These are phyloP conservation scores for Cladosporium sp. DNA, from an alignment of 2,329 filamentous ascomycete genomes.

Conservation along the genomic window DNA sequence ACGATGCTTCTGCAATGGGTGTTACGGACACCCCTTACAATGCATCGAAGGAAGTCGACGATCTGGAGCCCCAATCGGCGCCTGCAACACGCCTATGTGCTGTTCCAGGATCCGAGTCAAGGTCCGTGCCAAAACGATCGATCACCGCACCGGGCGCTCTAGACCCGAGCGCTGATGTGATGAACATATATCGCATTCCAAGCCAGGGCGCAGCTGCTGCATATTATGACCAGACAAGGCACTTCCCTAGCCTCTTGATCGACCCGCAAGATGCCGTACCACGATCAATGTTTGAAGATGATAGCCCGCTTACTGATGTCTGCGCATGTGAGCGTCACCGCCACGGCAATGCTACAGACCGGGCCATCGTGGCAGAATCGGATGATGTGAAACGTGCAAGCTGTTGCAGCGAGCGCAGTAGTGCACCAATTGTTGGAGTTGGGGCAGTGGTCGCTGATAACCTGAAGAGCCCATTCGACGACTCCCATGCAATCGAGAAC, in stretches of 20 bases:
- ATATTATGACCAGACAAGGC: constrained; percentile 28
- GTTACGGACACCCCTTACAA: background rate
- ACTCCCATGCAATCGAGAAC: background rate
- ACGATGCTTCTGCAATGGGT: constrained; percentile 23
- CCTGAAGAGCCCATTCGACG: constrained; percentile 6
- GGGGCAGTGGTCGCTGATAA: background rate
- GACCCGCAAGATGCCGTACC: background rate
- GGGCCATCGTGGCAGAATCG: background rate
- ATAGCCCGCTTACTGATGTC: constrained; percentile 10
- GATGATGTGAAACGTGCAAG: background rate
- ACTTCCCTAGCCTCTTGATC: constrained; percentile 20
- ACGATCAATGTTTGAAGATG: constrained; percentile 9
- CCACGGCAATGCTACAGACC: background rate
- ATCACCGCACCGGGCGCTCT: constrained; percentile 27
- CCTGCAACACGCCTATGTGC: background rate
- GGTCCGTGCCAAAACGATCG: constrained; percentile 20
- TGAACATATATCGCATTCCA: constrained; percentile 31
- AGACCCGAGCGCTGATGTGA: constrained; percentile 6
- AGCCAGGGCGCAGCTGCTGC: constrained; percentile 30
- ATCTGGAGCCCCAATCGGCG: background rate
- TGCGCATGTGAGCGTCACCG: constrained; percentile 11
- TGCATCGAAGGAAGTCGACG: background rate
- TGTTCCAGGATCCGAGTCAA: background rate
- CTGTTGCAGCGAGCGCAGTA: background rate
- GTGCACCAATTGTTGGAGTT: background rate